Base-by-base conservation (phyloP, 768 basidiomycete genomes). In the Russula olivacea region DNA sequence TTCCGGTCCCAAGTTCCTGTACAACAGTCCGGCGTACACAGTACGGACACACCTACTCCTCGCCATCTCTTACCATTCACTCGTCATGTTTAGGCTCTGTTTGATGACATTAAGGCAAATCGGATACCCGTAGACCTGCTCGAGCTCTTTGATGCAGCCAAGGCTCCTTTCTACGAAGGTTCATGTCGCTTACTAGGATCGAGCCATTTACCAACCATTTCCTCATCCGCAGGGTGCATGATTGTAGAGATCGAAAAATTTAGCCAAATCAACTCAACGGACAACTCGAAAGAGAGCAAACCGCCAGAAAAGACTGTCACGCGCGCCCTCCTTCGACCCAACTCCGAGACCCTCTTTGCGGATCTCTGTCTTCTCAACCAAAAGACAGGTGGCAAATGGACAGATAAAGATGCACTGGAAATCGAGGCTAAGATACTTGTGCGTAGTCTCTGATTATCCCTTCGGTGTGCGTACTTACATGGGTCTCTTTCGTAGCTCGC, bases 71-170 rank as follows among this genome's bases (percentile, higher is more conserved):
- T 21, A 25, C 50, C 40, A 25, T 41, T 64, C 51, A 56, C 66
- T 50, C 53, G 53, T 50, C n/a, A 49, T 53, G 28, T 59, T 23
- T 14, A 93, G 91, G 85, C 87, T 50, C 74, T 93, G 8, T 78
- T 93, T 45, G 91, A 93, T 69, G 91, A 93, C 70, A 85, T 93
- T 58, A 83, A 89, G 52, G 86, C 86, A 9, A 83, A 89, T 68
- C 80, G 90, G 52, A 92, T 93, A 78, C 91, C 91, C 14, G 84
- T 88, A 34, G 91, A 93, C 75, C 91, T 90, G 71, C 77, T 92
- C 14, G 88, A 91, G 64, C 74, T 91, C 32, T 91, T 93, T 68
- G 88, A 93, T 65, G 74, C 80, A 23, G 83, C 84, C 4, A 79
- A 79, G 61, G 80, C 91, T 4, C 88, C 89, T 23, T 93, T 91